phyloP scores from a whole-genome alignment of 1,139 yeast genomes.

The Sugiyamaella castrensis region DNA sequence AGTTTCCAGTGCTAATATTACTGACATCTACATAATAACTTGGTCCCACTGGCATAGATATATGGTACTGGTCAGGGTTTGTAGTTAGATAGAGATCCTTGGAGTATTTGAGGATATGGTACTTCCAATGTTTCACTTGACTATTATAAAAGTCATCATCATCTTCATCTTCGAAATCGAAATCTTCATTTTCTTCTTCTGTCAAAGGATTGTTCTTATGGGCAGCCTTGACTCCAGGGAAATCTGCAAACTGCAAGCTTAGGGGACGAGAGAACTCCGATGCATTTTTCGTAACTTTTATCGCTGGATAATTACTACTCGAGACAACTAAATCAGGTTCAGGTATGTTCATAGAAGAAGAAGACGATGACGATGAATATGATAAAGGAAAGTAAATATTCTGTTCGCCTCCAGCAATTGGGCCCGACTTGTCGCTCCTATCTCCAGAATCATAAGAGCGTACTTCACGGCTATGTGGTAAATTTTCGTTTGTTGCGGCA shows the following conservation, averaged over 20 bases:
- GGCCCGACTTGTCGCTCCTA: too few species aligned
- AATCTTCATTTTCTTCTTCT: background rate
- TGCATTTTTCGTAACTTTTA: too few species aligned
- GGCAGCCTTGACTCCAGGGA: background rate
- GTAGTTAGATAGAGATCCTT: slow-evolving; percentile 34
- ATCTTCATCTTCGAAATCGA: slow-evolving; percentile 3
- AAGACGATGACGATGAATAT: too few species aligned
- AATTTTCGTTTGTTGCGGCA: too few species aligned
- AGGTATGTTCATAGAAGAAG: too few species aligned
- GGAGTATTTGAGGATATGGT: slow-evolving; percentile 32
- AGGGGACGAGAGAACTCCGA: background rate
- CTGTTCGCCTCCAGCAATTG: too few species aligned
- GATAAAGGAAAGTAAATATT: too few species aligned
- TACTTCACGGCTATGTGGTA: too few species aligned
- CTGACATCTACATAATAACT: slow-evolving; percentile 29
- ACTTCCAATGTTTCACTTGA: slow-evolving; percentile 26
- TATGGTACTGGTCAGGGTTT: slow-evolving; percentile 31
- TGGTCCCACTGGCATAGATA: slow-evolving; percentile 29
- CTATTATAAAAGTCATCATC: background rate
- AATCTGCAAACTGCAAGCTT: slow-evolving; percentile 6
- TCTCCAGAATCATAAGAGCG: too few species aligned
- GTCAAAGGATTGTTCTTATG: background rate
- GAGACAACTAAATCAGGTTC: too few species aligned
- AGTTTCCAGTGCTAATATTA: background rate
- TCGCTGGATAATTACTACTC: too few species aligned